A percentile compares a stretch with the other conserved stretches of the same genome.
phyloP scores from a whole-genome alignment of 2,329 filamentous ascomycete genomes.

The Hymenoscyphus scutula region DNA sequence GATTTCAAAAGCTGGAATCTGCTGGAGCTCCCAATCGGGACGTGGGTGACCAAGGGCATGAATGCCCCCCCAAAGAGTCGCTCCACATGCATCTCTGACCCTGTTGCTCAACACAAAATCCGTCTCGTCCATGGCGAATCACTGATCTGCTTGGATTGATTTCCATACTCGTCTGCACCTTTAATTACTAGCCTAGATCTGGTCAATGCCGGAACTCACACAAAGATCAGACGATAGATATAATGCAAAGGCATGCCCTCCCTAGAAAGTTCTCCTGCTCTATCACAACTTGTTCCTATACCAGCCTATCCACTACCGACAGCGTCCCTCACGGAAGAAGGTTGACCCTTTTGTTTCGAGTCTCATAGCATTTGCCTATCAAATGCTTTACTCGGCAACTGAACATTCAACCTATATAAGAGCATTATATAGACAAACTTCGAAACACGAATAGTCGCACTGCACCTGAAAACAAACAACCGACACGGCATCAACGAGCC shows the following conservation, averaged over 20 bases:
- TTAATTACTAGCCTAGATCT: slow-evolving; percentile 31
- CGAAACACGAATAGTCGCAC: slow-evolving; percentile 32
- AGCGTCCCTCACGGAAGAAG: slow-evolving; percentile 32
- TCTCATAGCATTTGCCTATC: slow-evolving; percentile 26
- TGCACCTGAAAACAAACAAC: slow-evolving; percentile 32
- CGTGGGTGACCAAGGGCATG: slow-evolving; percentile 23
- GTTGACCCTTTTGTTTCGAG: slow-evolving; percentile 31
- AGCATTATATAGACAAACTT: slow-evolving; percentile 33
- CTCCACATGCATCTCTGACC: slow-evolving; percentile 28
- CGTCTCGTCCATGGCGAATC: slow-evolving; percentile 50
- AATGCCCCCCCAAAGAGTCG: slow-evolving; percentile 23
- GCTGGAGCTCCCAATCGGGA: slow-evolving; percentile 25
- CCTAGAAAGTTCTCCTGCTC: slow-evolving; percentile 18
- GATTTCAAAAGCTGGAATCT: slow-evolving; percentile 21
- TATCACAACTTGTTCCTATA: slow-evolving; percentile 25
- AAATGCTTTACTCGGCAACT: slow-evolving; percentile 33
- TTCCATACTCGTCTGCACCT: slow-evolving; percentile 39
- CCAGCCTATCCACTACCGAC: slow-evolving; percentile 23
- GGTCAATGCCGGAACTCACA: slow-evolving; percentile 32
- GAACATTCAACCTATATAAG: slow-evolving; percentile 33
- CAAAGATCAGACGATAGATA: slow-evolving; percentile 37
- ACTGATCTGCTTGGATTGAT: slow-evolving; percentile 47
- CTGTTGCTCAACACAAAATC: slow-evolving; percentile 40
- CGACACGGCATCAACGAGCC: slow-evolving; percentile 28
- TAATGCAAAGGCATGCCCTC: slow-evolving; percentile 35